Percentiles rank a stretch among this genome's conserved stretches.
Conservation (phyloP, 2,329 filamentous ascomycete genomes). For the Bertia moriformis region DNA sequence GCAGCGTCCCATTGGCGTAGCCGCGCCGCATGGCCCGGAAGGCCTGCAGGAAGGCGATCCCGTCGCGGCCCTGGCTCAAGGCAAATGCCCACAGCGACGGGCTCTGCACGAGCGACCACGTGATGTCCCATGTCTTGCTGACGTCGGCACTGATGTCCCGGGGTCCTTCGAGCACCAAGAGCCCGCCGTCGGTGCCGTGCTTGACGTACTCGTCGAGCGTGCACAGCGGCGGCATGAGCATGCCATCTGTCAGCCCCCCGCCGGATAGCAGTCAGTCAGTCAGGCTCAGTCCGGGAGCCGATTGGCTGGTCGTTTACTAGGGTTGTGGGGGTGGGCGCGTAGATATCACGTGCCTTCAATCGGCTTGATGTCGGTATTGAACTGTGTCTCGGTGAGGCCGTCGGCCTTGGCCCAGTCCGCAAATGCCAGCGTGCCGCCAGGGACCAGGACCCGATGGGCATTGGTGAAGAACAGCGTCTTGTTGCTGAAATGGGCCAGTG, state of each 20-base stretch:
- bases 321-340: background rate
- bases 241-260: conserved; percentile 27
- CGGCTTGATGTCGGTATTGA: conserved; percentile 36
- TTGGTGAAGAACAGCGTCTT: conserved; percentile 44
- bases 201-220: conserved; percentile 35
- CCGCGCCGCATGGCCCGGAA: conserved; percentile 46
- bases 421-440: conserved; percentile 35
- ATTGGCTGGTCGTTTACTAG: background rate
- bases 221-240: conserved; percentile 42
- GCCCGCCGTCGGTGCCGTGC: conserved; percentile 29
- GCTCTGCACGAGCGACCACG: conserved; percentile 42
- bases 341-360: conserved; percentile 30
- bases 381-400: conserved; percentile 23
- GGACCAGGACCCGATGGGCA: conserved; percentile 27
- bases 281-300: background rate
- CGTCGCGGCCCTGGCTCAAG: conserved; percentile 42
- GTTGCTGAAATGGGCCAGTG: conserved; percentile 43
- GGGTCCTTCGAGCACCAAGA: conserved; percentile 27
- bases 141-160: conserved; percentile 43
- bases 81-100: conserved; percentile 47
- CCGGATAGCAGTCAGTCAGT: background rate
- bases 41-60: conserved; percentile 43
- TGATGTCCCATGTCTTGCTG: conserved; percentile 49
- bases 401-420: conserved; percentile 48
- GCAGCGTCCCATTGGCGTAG: conserved; percentile 41